A percentile compares a stretch with the other conserved stretches of the same genome.
phyloP scores from a whole-genome alignment of 495 filamentous ascomycete species.

The Penicillium manginii region DNA sequence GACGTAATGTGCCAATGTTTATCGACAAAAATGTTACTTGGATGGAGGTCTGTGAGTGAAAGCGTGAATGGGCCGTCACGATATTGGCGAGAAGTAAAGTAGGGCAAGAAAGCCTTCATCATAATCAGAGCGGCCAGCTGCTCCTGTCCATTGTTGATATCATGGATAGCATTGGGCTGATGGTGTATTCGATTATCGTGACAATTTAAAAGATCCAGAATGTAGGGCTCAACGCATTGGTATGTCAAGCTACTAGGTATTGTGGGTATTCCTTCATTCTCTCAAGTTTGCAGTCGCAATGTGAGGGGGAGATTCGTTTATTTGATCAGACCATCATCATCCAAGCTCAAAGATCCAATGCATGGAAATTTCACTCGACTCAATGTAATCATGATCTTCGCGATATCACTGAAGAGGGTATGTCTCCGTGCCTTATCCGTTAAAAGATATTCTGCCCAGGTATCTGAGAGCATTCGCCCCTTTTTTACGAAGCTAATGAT shows the following conservation, averaged over 20 bases:
- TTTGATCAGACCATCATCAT: slow-evolving; percentile 28
- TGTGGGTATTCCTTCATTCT: slow-evolving; percentile 37
- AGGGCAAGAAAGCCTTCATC: slow-evolving; percentile 29
- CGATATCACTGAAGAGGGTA: background rate
- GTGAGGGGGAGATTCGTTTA: slow-evolving; percentile 39
- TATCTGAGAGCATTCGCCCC: slow-evolving; percentile 40
- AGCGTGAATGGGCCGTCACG: slow-evolving; percentile 30
- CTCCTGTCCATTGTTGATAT: slow-evolving; percentile 26
- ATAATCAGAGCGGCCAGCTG: slow-evolving; percentile 33
- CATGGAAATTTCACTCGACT: background rate
- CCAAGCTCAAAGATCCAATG: slow-evolving; percentile 42
- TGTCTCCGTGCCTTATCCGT: slow-evolving; percentile 23
- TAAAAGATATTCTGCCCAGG: slow-evolving; percentile 23
- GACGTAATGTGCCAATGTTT: slow-evolving; percentile 28
- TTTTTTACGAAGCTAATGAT: slow-evolving; percentile 19
- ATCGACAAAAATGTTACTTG: slow-evolving; percentile 34
- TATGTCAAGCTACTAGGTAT: slow-evolving; percentile 34
- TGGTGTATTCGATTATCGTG: slow-evolving; percentile 33
- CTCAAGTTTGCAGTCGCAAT: slow-evolving; percentile 28
- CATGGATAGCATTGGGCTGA: slow-evolving; percentile 32
- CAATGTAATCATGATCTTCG: background rate
- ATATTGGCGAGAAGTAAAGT: slow-evolving; percentile 21
- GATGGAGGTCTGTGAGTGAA: slow-evolving; percentile 31
- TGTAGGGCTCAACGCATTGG: slow-evolving; percentile 26
- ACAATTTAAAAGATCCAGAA: slow-evolving; percentile 31